Evolutionary conservation across 345 rosid species (phyloP), one percentile per base, ranked within the genome.

Genomic region (Balakata baccata): DNA sequence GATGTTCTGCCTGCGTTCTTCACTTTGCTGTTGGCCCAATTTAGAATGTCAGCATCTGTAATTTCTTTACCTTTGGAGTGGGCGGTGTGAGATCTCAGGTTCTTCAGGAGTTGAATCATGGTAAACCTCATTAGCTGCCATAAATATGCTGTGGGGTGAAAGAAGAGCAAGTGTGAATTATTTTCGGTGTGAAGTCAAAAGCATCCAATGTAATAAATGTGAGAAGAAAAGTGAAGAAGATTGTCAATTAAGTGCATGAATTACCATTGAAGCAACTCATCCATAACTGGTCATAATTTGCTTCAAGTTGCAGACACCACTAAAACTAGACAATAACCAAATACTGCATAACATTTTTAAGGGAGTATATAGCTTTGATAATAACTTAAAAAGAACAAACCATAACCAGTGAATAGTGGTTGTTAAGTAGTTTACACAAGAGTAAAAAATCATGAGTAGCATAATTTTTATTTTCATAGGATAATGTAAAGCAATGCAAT

Each of bases 121-220:
- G 88, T 84, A 77, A 83, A 95, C 85, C 99, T 91, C 99, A 95
- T 93, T 70, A 95, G 85, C 80, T 95, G 98, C 99, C 99, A 95
- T 69, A 95, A 68, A 79, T 79, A 87, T 38, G 99, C 99, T 92
- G 96, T 71, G 76, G 14, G 71, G 37, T 66, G 20, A 51, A 74
- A 34, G 53, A 50, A 64, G 75, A 81, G 56, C 13, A 61, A 52
- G 22, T 65, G 77, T 2, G 54, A 59, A 25, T 22, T 53, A 6
- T 45, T 73, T 69, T 37, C 39, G 14, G 16, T 14, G 18, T 56
- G 41, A 34, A 51, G 25, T 57, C 25, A 7, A 71, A 37, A 6
- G 34, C 49, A 18, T 54, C 50, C 6, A 22, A 59, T 43, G 23
- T 29, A 52, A 37, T 38, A 47, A 16, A 25, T 4, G n/a, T 10